Evolutionary conservation across 2,329 filamentous ascomycete species (phyloP), one percentile per base, ranked within the genome.

Genomic region (Arachnopeziza araneosa): DNA sequence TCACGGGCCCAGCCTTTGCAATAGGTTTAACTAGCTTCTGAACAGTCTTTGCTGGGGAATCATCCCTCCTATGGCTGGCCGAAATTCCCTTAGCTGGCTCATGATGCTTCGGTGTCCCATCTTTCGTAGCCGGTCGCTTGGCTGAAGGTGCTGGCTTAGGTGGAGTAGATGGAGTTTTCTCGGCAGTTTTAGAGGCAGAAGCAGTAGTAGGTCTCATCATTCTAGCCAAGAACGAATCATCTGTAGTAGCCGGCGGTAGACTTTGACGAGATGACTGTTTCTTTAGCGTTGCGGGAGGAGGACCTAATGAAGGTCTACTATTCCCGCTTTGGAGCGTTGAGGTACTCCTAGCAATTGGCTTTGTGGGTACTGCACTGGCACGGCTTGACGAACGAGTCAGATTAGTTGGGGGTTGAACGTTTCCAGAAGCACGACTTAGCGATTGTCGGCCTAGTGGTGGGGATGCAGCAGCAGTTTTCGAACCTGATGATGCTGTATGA

Each of bases 181-280:
- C 87, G 2, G 83, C 77, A 0, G 82, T 81, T 75, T 90, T 91
- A 64, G 80, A 86, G 9, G 86, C 81, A 5, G 86, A 90, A 52
- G 83, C 79, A 52, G 87, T 83, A 0, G 89, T 93, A 1, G 89
- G 89, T 50, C 89, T 80, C 84, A 88, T 92, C 89, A 93, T 91
- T 56, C 89, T 83, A n/a, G 88, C 88, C 24, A 93, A 76, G 74
- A 93, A 93, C 17, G 84, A 75, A 65, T 90, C 86, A 64, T 90
- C 87, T 1, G 88, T 78, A 21, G 82, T 81, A 53, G 78, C 79
- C 66, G 80, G 81, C 1, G 77, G 72, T 7, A 79, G 63, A 55
- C 81, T 80, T 61, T 80, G 79, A 69, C 80, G 81, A 1, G 77
- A 74, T 10, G 77, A 60, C 64, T 82, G 85, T 73, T 84, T 87